Evolutionary conservation across 257 asterid genomes (phyloP).

Genomic region (Penstemon newberryi): DNA sequence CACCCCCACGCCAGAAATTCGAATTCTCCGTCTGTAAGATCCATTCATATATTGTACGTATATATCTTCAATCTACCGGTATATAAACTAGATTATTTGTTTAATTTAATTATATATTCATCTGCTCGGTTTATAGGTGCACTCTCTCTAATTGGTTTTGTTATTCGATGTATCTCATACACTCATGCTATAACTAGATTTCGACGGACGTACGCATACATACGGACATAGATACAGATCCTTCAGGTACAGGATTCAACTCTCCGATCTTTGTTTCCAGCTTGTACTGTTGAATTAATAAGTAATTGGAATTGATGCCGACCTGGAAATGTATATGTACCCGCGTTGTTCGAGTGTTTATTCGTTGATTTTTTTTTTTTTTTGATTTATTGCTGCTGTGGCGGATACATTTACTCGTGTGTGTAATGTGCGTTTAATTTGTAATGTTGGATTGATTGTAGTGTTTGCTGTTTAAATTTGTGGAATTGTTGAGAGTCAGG

Average conservation of each 20-base stretch:
- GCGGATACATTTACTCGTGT: slow-evolving; percentile 20
- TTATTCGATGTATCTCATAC: background rate
- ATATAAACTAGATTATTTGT: background rate
- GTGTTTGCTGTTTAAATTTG: slow-evolving; percentile 30
- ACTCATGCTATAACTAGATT: background rate
- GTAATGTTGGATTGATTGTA: slow-evolving; percentile 9
- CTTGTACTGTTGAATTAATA: background rate
- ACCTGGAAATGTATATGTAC: too few relatives aligned
- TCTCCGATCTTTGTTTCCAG: too few relatives aligned
- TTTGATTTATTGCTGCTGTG: slow-evolving; percentile 27
- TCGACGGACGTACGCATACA: too few relatives aligned
- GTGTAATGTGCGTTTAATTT: background rate
- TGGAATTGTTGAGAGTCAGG: slow-evolving; percentile 31
- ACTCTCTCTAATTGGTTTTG: too few relatives aligned
- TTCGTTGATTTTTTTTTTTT: slow-evolving; percentile 6
- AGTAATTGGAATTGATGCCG: background rate
- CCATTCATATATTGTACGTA: slow-evolving; percentile 9
- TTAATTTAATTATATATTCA: too few relatives aligned
- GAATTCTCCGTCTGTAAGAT: slow-evolving; percentile 32
- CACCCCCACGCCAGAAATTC: slow-evolving; percentile 24
- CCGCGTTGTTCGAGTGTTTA: too few relatives aligned
- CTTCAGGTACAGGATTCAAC: too few relatives aligned
- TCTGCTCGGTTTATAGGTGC: too few relatives aligned
- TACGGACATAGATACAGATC: too few relatives aligned
- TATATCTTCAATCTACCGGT: slow-evolving; percentile 30